Evolutionary conservation across 140 eudicot species (phyloP).

Genomic region (Cichorium intybus): DNA sequence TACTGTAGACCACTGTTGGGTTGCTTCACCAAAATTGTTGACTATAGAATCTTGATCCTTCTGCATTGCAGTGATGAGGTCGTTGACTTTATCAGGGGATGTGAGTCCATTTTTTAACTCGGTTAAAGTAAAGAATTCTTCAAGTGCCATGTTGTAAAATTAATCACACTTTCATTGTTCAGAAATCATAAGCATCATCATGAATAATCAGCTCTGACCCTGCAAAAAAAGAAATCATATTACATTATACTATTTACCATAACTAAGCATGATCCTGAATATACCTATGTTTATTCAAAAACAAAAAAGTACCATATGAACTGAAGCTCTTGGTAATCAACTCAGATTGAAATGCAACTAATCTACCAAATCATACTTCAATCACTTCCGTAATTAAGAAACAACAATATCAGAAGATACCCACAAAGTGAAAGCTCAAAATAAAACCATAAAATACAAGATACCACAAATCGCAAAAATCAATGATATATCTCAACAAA

Average conservation of each 20-base stretch:
- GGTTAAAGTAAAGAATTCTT: conserved; percentile 63
- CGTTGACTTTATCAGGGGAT: conserved; percentile 53
- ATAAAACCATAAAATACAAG: not conserved
- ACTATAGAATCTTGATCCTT: conserved; percentile 35
- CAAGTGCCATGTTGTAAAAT: conserved; percentile 49
- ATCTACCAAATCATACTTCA: conserved; percentile 1
- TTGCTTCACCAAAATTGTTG: conserved; percentile 43
- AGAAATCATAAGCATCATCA: not conserved
- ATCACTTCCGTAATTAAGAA: not conserved
- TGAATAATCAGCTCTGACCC: not conserved
- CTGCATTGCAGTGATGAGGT: conserved; percentile 53
- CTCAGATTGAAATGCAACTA: conserved; percentile 3
- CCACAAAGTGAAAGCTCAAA: no score
- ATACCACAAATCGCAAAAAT: not conserved
- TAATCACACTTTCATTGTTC: not conserved
- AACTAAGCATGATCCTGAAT: not conserved
- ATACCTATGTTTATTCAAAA: not conserved
- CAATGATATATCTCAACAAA: not conserved
- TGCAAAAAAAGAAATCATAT: conserved; percentile 23
- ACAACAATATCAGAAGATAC: no score
- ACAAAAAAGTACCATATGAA: not conserved
- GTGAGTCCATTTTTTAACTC: conserved; percentile 83
- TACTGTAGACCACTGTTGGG: conserved; percentile 63
- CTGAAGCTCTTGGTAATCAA: not conserved
- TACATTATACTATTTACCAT: not conserved